Conservation (phyloP, 2,329 filamentous ascomycete species). For the Pseudogymnoascus sp. region DNA sequence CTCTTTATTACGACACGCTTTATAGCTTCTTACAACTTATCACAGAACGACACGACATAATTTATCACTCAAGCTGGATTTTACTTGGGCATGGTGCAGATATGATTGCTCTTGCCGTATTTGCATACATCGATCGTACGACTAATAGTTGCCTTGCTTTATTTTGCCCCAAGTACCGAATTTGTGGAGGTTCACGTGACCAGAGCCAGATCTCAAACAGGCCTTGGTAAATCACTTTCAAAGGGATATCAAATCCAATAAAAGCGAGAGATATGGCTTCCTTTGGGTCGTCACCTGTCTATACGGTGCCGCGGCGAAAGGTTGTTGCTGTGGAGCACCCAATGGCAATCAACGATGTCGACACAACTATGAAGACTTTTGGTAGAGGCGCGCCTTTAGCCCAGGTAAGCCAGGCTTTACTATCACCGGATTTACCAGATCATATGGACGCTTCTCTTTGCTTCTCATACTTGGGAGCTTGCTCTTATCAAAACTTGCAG, state of each 20-base stretch:
- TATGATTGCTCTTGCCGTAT: not conserved
- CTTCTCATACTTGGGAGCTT: not conserved
- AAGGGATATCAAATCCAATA: not conserved
- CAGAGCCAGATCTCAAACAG: not conserved
- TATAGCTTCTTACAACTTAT: not conserved
- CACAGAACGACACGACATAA: slow-evolving; percentile 2
- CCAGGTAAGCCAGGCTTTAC: slow-evolving; percentile 21
- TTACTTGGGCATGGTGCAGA: not conserved
- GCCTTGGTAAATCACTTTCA: not conserved
- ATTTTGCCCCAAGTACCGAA: not conserved
- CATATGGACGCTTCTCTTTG: not conserved
- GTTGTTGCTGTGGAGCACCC: slow-evolving; percentile 61
- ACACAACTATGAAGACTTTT: slow-evolving; percentile 55
- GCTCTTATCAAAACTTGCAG: not conserved
- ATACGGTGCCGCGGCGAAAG: slow-evolving; percentile 42
- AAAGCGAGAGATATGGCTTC: not conserved
- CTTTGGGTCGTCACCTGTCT: slow-evolving; percentile 33
- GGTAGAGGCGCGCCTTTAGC: slow-evolving; percentile 32
- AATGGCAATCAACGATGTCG: slow-evolving; percentile 55
- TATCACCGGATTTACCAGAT: slow-evolving; percentile 10
- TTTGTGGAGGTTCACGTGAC: slow-evolving; percentile 5
- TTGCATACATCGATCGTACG: not conserved
- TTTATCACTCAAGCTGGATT: not conserved
- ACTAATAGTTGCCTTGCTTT: not conserved
- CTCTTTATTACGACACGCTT: slow-evolving; percentile 2